These are phyloP conservation scores for Lithocarpus polystachyus DNA, from an alignment of 306 rosid genomes.

Conservation along the genomic window DNA sequence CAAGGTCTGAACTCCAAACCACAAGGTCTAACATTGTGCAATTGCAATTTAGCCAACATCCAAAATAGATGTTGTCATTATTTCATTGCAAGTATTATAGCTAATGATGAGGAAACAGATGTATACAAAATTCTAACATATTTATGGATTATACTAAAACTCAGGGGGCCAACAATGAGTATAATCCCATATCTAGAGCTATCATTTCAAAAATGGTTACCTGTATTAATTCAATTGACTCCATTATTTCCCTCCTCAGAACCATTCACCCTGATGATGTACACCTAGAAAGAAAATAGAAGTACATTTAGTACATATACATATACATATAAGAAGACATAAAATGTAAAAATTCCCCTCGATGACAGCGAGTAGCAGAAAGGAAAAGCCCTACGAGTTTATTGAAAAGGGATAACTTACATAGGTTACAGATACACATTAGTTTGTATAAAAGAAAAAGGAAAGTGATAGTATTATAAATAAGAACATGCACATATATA, in stretches of 20 bases:
- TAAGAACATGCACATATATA: not conserved
- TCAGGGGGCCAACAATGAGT: not conserved
- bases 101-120: not conserved
- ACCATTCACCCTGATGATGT: constrained; percentile 55
- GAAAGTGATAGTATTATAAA: not conserved
- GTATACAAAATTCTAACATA: not conserved
- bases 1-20: no score
- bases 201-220: constrained; percentile 15
- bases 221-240: constrained; percentile 27
- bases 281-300: constrained; percentile 42
- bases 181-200: not conserved
- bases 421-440: no score
- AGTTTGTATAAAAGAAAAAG: no score
- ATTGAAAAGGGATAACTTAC: not conserved
- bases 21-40: no score
- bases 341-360: not conserved
- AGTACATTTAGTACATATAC: not conserved
- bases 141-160: not conserved
- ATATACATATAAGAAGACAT: not conserved
- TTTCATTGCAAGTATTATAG: not conserved
- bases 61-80: no score
- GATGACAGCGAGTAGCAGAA: not conserved
- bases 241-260: constrained; percentile 21
- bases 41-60: no score
- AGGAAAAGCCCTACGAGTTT: not conserved